Conservation (phyloP, 768 basidiomycete genomes). For the Daedalea quercina region DNA sequence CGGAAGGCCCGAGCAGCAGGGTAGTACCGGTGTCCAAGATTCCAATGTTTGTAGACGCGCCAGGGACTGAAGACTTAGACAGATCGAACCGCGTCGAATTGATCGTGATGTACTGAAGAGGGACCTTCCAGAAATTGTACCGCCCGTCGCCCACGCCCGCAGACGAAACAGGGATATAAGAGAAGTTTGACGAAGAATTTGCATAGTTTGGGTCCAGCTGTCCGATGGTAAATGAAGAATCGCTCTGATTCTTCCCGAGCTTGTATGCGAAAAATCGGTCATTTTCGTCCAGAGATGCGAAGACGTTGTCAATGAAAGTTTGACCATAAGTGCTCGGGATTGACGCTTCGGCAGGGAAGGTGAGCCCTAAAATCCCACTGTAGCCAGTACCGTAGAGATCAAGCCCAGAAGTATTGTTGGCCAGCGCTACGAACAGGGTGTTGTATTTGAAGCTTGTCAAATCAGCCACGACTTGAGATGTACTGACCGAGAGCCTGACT, state of each 20-base stretch:
- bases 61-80: constrained; percentile 37
- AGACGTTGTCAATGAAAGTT: constrained; percentile 42
- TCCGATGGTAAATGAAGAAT: constrained; percentile 48
- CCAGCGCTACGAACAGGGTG: constrained; percentile 31
- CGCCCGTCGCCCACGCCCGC: constrained; percentile 20
- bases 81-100: constrained; percentile 34
- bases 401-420: constrained; percentile 35
- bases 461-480: background rate
- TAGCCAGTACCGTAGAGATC: constrained; percentile 39
- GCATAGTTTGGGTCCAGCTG: constrained; percentile 33
- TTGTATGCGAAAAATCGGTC: constrained; percentile 44
- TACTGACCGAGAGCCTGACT: constrained; percentile 42
- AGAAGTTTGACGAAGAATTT: constrained; percentile 26
- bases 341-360: constrained; percentile 41
- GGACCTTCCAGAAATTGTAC: constrained; percentile 57
- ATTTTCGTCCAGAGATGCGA: constrained; percentile 32
- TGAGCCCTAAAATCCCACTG: constrained; percentile 51
- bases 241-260: constrained; percentile 31
- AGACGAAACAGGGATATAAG: constrained; percentile 31
- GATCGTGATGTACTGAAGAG: constrained; percentile 38
- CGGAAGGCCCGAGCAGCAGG: constrained; percentile 44
- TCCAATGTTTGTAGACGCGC: constrained; percentile 38
- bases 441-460: background rate
- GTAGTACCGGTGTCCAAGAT: constrained; percentile 62
- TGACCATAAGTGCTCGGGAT: constrained; percentile 37